Percentiles rank a stretch among this genome's conserved stretches.
phyloP scores from a whole-genome alignment of 208 protist species.

The Phytomonas sp. region DNA sequence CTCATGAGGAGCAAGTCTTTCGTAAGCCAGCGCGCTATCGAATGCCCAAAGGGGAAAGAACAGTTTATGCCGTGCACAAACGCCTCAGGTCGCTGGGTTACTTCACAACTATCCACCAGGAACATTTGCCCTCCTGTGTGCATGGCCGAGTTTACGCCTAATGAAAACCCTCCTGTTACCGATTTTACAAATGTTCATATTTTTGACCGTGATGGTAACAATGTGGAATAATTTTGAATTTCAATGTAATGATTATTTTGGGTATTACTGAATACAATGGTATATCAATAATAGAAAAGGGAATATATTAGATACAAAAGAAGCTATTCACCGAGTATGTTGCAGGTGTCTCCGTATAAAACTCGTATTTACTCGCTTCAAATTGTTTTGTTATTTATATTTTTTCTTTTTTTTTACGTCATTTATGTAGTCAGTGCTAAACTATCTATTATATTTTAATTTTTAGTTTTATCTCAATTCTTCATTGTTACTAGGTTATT shows the following conservation, averaged over 20 bases:
- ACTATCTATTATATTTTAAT: neutral
- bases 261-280: neutral
- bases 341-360: too few relatives aligned
- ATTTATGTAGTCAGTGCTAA: neutral
- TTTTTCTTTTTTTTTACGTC: slow-evolving; percentile 2
- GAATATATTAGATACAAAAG: neutral
- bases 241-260: neutral
- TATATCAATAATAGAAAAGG: neutral
- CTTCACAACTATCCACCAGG: neutral
- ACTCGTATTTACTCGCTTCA: neutral
- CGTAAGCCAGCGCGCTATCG: slow-evolving; percentile 4
- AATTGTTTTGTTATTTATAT: slow-evolving; percentile 9
- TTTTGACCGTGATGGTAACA: neutral
- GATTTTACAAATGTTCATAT: neutral
- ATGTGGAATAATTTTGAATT: neutral
- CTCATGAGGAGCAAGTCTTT: slow-evolving; percentile 21
- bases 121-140: too few relatives aligned
- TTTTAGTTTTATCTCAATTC: slow-evolving; percentile 4
- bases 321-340: neutral
- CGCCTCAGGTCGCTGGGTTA: neutral
- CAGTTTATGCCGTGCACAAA: too few relatives aligned
- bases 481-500: slow-evolving; percentile 6
- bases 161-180: neutral
- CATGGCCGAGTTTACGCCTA: neutral
- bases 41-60: neutral